Percentiles rank a stretch among this genome's conserved stretches.
Evolutionary conservation across 2,329 filamentous ascomycete species (phyloP).

Genomic region (Aphanocladium album): DNA sequence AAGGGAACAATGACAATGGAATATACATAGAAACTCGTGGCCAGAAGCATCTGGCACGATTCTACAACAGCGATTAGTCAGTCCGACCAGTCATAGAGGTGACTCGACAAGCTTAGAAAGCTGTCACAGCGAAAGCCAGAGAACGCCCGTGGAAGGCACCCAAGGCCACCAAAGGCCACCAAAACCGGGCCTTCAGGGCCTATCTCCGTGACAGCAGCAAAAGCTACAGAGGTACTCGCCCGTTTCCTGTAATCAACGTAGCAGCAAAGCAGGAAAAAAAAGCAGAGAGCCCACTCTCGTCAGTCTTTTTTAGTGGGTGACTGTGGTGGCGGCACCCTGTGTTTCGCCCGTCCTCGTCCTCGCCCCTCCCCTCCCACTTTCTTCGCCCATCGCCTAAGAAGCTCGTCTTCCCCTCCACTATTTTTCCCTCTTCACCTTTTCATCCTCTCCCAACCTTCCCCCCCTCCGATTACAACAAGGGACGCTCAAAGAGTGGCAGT

Average conservation of each 20-base stretch:
- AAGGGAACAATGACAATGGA: not conserved
- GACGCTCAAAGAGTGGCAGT: slow-evolving; percentile 38
- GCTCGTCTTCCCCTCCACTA: slow-evolving; percentile 19
- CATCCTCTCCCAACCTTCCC: slow-evolving; percentile 21
- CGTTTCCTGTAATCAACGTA: not conserved
- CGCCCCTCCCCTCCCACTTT: not conserved
- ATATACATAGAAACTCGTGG: not conserved
- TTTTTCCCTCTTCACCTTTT: slow-evolving; percentile 22
- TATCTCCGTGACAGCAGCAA: slow-evolving; percentile 5
- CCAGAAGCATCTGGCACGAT: not conserved
- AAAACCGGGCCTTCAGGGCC: not conserved
- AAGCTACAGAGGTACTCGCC: not conserved
- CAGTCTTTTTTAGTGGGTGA: not conserved
- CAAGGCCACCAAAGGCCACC: not conserved
- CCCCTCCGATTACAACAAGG: slow-evolving; percentile 24
- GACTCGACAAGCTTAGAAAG: slow-evolving; percentile 5
- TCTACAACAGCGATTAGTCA: slow-evolving; percentile 2
- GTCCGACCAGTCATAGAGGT: slow-evolving; percentile 6
- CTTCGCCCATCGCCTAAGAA: slow-evolving; percentile 17
- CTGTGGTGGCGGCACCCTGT: not conserved
- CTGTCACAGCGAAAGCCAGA: slow-evolving; percentile 7
- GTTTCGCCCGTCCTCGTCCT: not conserved
- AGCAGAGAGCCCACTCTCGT: not conserved
- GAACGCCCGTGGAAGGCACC: not conserved
- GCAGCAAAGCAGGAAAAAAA: not conserved